Conservation (phyloP, 139 green algal genomes). For the Trebouxia sp. region DNA sequence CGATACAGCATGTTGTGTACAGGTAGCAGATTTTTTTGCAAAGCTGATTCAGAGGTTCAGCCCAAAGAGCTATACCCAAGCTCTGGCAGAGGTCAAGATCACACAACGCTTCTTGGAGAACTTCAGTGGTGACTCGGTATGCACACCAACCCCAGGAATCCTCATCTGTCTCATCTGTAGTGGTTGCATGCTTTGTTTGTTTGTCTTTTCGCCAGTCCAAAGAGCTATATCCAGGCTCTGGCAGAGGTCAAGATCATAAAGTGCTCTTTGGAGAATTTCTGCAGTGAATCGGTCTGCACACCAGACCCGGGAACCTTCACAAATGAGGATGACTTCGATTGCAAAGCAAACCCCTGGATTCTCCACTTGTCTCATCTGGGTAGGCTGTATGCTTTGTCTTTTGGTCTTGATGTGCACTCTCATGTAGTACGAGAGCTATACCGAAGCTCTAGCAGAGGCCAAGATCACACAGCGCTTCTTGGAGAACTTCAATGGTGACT, state of each 20-base stretch:
- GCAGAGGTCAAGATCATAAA: conserved; percentile 85
- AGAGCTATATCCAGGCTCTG: conserved; percentile 78
- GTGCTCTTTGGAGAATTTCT: conserved; percentile 97
- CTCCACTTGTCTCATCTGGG: too few relatives aligned
- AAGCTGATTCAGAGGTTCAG: conserved; percentile 87
- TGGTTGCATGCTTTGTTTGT: neutral
- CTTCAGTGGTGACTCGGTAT: conserved; percentile 92
- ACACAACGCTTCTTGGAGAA: conserved; percentile 95
- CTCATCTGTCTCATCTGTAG: neutral
- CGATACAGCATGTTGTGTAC: neutral
- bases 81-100: conserved; percentile 82
- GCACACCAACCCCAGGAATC: neutral
- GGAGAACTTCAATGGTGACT: conserved; percentile 96
- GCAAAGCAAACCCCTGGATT: too few relatives aligned
- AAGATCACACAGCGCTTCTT: conserved; percentile 90
- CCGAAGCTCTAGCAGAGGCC: conserved; percentile 86
- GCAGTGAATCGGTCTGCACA: conserved; percentile 90
- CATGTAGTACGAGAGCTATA: too few relatives aligned
- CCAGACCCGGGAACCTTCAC: too few relatives aligned
- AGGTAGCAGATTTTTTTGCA: conserved; percentile 85
- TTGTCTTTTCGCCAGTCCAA: conserved; percentile 66
- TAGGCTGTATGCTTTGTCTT: too few relatives aligned
- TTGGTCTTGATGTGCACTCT: too few relatives aligned
- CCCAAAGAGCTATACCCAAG: conserved; percentile 87
- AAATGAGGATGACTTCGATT: too few relatives aligned